phyloP scores from a whole-genome alignment of 2,329 filamentous ascomycete genomes.

The Hypoxylon sp. region DNA sequence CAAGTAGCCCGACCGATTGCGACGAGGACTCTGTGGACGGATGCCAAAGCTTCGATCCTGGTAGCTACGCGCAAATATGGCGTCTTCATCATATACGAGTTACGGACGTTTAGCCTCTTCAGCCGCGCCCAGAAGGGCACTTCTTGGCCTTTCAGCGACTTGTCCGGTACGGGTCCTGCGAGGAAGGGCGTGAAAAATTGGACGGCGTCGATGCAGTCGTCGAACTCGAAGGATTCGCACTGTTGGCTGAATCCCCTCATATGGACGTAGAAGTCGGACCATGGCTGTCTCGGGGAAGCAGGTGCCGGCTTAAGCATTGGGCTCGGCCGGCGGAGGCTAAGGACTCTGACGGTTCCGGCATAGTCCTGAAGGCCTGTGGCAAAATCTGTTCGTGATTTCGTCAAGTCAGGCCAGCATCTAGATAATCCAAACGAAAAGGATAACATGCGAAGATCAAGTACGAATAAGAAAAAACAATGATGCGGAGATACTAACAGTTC shows the following conservation, averaged over 20 bases:
- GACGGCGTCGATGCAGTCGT: constrained; percentile 40
- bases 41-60: constrained; percentile 27
- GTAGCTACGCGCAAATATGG: constrained; percentile 36
- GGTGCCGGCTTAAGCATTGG: constrained; percentile 26
- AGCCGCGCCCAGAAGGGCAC: constrained; percentile 31
- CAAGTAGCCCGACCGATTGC: constrained; percentile 31
- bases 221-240: constrained; percentile 41
- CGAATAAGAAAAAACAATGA: neutral
- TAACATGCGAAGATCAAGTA: neutral
- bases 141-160: constrained; percentile 25
- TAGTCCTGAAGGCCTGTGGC: constrained; percentile 23
- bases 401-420: constrained; percentile 9
- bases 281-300: constrained; percentile 32
- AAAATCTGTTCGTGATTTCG: constrained; percentile 22
- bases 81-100: constrained; percentile 40
- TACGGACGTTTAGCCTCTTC: constrained; percentile 36
- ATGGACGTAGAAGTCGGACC: constrained; percentile 33
- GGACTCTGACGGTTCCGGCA: constrained; percentile 27
- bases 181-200: constrained; percentile 41
- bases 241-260: constrained; percentile 39
- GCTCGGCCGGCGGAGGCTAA: constrained; percentile 33
- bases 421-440: neutral
- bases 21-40: constrained; percentile 27
- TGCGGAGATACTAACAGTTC: constrained; percentile 31
- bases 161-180: constrained; percentile 2